phyloP scores from a whole-genome alignment of 2,329 filamentous ascomycete genomes.

The Phialophora expanda region DNA sequence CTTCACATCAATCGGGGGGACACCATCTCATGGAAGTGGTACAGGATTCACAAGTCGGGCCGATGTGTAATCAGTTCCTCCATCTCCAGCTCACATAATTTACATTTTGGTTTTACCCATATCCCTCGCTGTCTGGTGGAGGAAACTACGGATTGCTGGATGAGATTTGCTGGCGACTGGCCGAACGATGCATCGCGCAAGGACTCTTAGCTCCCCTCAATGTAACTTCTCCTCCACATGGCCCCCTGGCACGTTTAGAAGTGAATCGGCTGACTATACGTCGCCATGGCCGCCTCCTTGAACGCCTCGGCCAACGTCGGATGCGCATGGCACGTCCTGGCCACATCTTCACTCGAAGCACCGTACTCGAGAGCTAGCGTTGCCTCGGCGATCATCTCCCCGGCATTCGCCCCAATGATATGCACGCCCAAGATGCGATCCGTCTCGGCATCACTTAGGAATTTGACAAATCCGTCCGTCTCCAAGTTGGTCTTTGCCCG shows the following conservation, averaged over 20 bases:
- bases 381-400: slow-evolving; percentile 99
- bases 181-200: neutral
- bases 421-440: slow-evolving; percentile 94
- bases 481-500: slow-evolving; percentile 99
- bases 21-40: no score
- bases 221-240: neutral
- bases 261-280: slow-evolving; percentile 93
- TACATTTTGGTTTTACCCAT: slow-evolving; percentile 11
- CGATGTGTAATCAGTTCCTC: no score
- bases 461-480: slow-evolving; percentile 94
- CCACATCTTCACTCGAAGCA: slow-evolving; percentile 92
- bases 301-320: slow-evolving; percentile 96
- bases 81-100: slow-evolving; percentile 11
- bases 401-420: slow-evolving; percentile 93
- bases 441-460: slow-evolving; percentile 93
- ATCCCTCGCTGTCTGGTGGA: neutral
- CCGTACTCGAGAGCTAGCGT: slow-evolving; percentile 96
- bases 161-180: neutral
- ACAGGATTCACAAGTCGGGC: no score
- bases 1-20: no score
- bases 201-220: neutral
- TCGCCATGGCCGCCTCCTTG: slow-evolving; percentile 99
- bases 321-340: slow-evolving; percentile 93
- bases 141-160: neutral
- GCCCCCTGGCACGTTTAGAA: slow-evolving; percentile 62